phyloP scores from a whole-genome alignment of 768 basidiomycete species.

The Lentinula edodes region DNA sequence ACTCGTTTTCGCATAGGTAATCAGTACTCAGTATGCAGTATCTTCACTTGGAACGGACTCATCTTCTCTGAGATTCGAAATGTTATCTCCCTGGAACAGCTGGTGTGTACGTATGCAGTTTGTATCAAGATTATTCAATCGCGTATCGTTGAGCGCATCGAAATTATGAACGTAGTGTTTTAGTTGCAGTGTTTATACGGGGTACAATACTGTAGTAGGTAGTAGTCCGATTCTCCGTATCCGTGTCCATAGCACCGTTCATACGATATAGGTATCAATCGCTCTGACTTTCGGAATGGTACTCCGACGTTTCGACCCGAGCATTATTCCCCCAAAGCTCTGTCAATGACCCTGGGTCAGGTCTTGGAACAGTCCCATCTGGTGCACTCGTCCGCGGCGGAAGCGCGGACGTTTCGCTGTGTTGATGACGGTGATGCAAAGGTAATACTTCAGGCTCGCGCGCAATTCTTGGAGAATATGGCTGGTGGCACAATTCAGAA shows the following conservation, averaged over 20 bases:
- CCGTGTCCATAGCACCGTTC: too few relatives aligned
- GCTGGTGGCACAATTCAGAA: slow-evolving; percentile 58
- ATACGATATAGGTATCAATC: not conserved
- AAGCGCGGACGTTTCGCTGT: not conserved
- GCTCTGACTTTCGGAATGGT: not conserved
- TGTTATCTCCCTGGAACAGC: too few relatives aligned
- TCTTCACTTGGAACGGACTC: too few relatives aligned
- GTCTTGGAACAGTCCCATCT: slow-evolving; percentile 28
- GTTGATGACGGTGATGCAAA: not conserved
- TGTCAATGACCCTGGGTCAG: slow-evolving; percentile 18
- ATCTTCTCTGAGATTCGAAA: too few relatives aligned
- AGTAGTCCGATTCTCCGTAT: not conserved
- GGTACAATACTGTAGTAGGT: not conserved
- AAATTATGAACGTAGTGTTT: too few relatives aligned
- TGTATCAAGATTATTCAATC: too few relatives aligned
- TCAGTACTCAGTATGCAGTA: too few relatives aligned
- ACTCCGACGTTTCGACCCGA: not conserved
- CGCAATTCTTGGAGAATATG: slow-evolving; percentile 62
- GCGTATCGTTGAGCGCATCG: too few relatives aligned
- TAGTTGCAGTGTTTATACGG: not conserved
- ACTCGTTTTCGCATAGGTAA: not conserved
- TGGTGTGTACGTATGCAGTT: too few relatives aligned
- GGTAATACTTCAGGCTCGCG: slow-evolving; percentile 41
- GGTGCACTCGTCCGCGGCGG: not conserved
- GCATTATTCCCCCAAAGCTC: slow-evolving; percentile 20